These are phyloP conservation scores for Sporothrix pallida DNA, from an alignment of 2,329 filamentous ascomycete species.

Conservation along the genomic window DNA sequence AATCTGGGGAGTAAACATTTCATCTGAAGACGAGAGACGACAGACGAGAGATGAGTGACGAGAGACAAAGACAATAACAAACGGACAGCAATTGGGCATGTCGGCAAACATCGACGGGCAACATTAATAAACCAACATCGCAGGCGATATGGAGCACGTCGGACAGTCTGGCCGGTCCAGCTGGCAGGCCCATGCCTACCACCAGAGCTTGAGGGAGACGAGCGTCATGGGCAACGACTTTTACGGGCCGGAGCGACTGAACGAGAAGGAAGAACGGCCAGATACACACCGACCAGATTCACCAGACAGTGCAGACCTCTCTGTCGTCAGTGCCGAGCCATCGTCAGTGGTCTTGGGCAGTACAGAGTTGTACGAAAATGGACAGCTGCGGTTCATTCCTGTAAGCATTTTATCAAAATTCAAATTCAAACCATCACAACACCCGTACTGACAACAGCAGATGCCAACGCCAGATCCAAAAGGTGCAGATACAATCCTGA, in stretches of 20 bases:
- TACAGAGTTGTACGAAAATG: slow-evolving; percentile 37
- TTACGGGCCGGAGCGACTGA: background rate
- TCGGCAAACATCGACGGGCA: too few species aligned
- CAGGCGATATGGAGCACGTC: background rate
- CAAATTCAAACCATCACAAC: background rate
- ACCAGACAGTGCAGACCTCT: slow-evolving; percentile 9
- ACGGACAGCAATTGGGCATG: background rate
- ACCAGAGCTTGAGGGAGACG: background rate
- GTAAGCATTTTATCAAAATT: too few species aligned
- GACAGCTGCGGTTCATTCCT: slow-evolving; percentile 35
- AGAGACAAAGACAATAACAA: background rate
- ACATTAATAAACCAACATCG: too few species aligned
- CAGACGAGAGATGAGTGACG: too few species aligned
- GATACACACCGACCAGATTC: background rate
- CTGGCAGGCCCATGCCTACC: background rate
- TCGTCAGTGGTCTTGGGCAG: slow-evolving; percentile 32
- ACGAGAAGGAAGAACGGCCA: background rate
- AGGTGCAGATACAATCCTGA: background rate
- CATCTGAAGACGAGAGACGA: too few species aligned
- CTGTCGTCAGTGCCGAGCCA: background rate
- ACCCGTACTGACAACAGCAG: background rate
- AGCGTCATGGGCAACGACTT: background rate
- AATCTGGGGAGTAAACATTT: too few species aligned
- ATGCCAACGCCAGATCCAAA: slow-evolving; percentile 38
- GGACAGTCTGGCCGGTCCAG: background rate